These are phyloP conservation scores for Collybia nuda DNA, from an alignment of 768 basidiomycete genomes.

Conservation along the genomic window DNA sequence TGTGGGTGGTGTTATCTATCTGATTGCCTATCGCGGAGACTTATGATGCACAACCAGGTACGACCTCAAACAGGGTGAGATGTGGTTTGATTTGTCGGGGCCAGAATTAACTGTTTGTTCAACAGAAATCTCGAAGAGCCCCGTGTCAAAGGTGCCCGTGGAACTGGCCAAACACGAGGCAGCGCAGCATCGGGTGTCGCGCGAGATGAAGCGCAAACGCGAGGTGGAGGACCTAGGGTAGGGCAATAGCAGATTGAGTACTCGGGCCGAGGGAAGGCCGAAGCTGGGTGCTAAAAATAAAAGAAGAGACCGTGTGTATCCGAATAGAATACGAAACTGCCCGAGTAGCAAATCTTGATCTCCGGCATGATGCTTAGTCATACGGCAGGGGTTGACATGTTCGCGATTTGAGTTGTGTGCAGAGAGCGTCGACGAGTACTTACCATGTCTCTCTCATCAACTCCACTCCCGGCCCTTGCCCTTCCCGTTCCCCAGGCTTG, in stretches of 20 bases:
- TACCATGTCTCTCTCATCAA: too few species aligned
- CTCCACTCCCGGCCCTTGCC: too few species aligned
- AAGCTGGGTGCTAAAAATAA: neutral
- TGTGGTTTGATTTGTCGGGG: slow-evolving; percentile 1
- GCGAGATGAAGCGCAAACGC: slow-evolving; percentile 94
- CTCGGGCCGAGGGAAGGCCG: neutral
- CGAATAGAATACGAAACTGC: too few species aligned
- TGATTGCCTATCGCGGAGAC: slow-evolving; percentile 1
- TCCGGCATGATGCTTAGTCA: too few species aligned
- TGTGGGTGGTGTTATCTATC: slow-evolving; percentile 55
- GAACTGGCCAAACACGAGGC: slow-evolving; percentile 92
- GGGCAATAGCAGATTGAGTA: slow-evolving; percentile 9
- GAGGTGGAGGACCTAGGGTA: slow-evolving; percentile 76
- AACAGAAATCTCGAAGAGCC: slow-evolving; percentile 94
- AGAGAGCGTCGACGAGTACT: too few species aligned
- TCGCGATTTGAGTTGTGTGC: too few species aligned
- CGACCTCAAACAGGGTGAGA: slow-evolving; percentile 88
- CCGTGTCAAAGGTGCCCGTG: slow-evolving; percentile 83
- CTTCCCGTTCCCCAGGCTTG: too few species aligned
- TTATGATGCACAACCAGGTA: slow-evolving; percentile 53
- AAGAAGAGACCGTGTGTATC: too few species aligned
- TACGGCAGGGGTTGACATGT: too few species aligned
- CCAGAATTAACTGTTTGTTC: slow-evolving; percentile 7
- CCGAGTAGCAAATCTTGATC: too few species aligned
- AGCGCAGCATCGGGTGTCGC: slow-evolving; percentile 86